Percentiles rank a stretch among this genome's conserved stretches.
Conservation (phyloP, 345 rosid species). For the Litchi chinensis region DNA sequence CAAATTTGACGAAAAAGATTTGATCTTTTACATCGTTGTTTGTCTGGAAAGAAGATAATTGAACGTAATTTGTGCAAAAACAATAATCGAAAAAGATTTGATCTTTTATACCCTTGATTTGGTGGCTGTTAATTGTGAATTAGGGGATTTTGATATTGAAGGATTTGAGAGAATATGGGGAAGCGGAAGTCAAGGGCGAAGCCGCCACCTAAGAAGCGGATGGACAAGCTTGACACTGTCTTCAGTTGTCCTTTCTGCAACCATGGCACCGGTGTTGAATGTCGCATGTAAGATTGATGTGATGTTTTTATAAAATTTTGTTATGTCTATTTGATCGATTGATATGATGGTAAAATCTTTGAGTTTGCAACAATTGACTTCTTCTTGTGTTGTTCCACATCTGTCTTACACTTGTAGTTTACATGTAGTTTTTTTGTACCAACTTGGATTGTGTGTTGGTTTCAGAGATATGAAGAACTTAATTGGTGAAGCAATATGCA, state of each 20-base stretch:
- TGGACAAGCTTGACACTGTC: constrained; percentile 93
- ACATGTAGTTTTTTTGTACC: neutral
- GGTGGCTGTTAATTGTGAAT: neutral
- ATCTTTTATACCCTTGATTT: too few relatives aligned
- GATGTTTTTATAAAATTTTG: neutral
- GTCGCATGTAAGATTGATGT: constrained; percentile 55
- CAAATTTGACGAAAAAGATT: neutral
- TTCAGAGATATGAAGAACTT: constrained; percentile 91
- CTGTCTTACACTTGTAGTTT: neutral
- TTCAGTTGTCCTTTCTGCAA: constrained; percentile 98
- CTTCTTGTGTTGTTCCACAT: neutral
- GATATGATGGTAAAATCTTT: neutral
- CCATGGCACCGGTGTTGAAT: constrained; percentile 91
- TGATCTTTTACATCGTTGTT: neutral
- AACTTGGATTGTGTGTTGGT: constrained; percentile 5
- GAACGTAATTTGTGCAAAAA: neutral
- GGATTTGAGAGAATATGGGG: constrained; percentile 59
- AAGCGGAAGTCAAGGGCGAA: constrained; percentile 96
- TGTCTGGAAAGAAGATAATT: neutral
- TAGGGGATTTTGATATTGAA: neutral
- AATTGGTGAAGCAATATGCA: constrained; percentile 76
- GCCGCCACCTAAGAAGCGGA: constrained; percentile 90
- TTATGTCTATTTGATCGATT: neutral
- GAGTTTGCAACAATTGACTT: neutral
- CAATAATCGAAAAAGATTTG: too few relatives aligned